Evolutionary conservation across 192 early-diverging fungal genomes (phyloP), one percentile per base, ranked within the genome.

Genomic region (Backusella morwellensis): DNA sequence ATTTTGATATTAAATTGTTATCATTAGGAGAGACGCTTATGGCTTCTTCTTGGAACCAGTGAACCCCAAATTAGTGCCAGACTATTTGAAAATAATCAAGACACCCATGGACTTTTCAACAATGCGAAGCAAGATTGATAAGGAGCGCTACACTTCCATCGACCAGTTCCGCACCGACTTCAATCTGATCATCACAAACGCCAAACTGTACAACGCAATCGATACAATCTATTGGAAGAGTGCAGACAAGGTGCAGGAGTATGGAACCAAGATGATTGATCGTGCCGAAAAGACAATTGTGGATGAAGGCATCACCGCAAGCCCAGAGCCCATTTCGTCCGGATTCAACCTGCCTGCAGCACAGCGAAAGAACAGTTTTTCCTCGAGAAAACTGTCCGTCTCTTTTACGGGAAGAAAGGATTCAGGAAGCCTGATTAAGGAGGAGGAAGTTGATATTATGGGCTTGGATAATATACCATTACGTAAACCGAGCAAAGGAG

Each of bases 91-190:
- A 6, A 88, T 96, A 2, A 92, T 98, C 69, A 91, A 89, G 54
- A 75, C 86, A 12, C 96, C 97, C 9, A 98, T 98, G 97, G 97
- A 98, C 74, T 88, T 98, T 74, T 92, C 92, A 11, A 97, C 96
- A 5, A 97, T 98, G 92, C 85, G 88, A 72, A 77, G 86, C 47
- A 97, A 96, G 78, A 84, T 96, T 4, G 66, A 76, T 7, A 74
- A 82, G 1, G 81, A 86, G 11, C 75, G 81, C 75, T 98, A 98
- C 78, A 80, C 66, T 12, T 79, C 85, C 35, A 90, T 92, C 35
- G 88, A 86, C 38, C 88, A 91, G 29, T 96, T 98, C 82, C 79
- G 90, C 72, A 69, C 74, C 5, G 97, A 98, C 75, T 92, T 98
- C 73, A 74, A 85, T 35, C 82, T 95, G 23, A 92, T 98, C 8